Conservation (phyloP, 1,284 basidiomycete genomes). For the Heterobasidion annosum region DNA sequence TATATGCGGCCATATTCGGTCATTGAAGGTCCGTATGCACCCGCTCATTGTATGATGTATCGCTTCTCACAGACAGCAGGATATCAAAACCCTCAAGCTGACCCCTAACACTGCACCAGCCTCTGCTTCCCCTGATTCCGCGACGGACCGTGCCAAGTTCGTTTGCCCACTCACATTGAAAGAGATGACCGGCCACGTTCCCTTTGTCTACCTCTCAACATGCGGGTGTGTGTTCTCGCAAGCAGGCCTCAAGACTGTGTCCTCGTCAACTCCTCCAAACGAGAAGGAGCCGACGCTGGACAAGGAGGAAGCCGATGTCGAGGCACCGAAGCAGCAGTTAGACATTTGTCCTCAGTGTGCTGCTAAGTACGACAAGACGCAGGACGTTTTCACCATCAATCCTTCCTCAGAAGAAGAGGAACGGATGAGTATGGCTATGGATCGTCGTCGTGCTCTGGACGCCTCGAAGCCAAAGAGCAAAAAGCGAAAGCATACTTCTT, state of each 20-base stretch:
- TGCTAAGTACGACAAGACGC: slow-evolving; percentile 47
- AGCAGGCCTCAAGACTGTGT: slow-evolving; percentile 54
- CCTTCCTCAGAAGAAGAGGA: slow-evolving; percentile 52
- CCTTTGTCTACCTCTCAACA: slow-evolving; percentile 78
- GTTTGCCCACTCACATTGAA: slow-evolving; percentile 85
- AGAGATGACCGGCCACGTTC: slow-evolving; percentile 87
- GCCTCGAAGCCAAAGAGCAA: slow-evolving; percentile 50
- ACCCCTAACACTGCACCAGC: slow-evolving; percentile 58
- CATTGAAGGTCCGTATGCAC: slow-evolving; percentile 62
- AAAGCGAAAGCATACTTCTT: slow-evolving; percentile 47
- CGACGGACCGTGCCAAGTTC: slow-evolving; percentile 52
- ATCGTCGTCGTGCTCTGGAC: slow-evolving; percentile 42
- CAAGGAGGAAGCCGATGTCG: slow-evolving; percentile 9
- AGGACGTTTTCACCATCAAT: slow-evolving; percentile 54
- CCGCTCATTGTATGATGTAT: neutral
- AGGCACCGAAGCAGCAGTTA: slow-evolving; percentile 22
- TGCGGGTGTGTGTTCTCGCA: slow-evolving; percentile 89
- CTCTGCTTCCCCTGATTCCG: slow-evolving; percentile 27
- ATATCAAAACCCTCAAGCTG: slow-evolving; percentile 75
- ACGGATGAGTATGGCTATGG: slow-evolving; percentile 44
- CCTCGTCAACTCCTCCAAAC: slow-evolving; percentile 23
- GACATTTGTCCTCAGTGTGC: slow-evolving; percentile 70
- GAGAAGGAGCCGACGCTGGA: slow-evolving; percentile 19
- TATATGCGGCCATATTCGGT: slow-evolving; percentile 82
- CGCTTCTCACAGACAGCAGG: slow-evolving; percentile 32